phyloP scores from a whole-genome alignment of 352 stramenopile genomes.

The Pythium aristosporum region DNA sequence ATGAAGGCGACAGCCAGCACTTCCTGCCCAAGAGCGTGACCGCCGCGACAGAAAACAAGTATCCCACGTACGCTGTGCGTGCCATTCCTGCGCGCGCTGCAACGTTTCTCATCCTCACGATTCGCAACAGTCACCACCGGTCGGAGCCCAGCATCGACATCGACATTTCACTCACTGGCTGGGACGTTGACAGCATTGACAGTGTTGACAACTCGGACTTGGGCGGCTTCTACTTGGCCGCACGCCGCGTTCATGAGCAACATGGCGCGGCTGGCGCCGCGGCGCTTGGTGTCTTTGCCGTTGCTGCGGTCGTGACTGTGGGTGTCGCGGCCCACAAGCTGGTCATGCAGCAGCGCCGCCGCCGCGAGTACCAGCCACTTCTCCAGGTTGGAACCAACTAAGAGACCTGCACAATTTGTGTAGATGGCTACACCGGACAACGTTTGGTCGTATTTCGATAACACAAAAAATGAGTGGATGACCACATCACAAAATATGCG shows the following conservation, averaged over 20 bases:
- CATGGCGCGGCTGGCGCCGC: not conserved
- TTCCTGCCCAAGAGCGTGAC: constrained; percentile 23
- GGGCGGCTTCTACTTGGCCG: constrained; percentile 7
- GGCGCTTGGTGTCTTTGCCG: constrained; percentile 1
- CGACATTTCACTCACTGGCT: constrained; percentile 12
- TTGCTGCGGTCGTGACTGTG: constrained; percentile 10
- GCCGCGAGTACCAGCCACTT: constrained; percentile 25
- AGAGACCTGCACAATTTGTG: not conserved
- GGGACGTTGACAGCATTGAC: constrained; percentile 8
- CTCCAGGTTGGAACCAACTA: constrained; percentile 18
- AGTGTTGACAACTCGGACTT: not conserved
- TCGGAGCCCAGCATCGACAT: no score
- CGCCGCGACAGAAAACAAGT: constrained; percentile 18
- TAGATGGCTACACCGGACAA: constrained; percentile 11
- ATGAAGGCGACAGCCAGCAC: not conserved
- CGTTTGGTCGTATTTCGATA: no score
- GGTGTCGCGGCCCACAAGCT: constrained; percentile 23
- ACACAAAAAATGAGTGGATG: no score
- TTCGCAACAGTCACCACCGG: not conserved
- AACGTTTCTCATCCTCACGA: constrained; percentile 14
- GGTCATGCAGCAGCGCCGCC: constrained; percentile 14
- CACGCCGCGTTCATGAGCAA: constrained; percentile 1
- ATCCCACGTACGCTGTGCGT: constrained; percentile 10
- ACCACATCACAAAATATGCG: not conserved
- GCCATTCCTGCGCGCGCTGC: constrained; percentile 7